These are phyloP conservation scores for Marchantia polymorpha DNA, from an alignment of 225 moss, liverwort and hornwort species.

Conservation along the genomic window DNA sequence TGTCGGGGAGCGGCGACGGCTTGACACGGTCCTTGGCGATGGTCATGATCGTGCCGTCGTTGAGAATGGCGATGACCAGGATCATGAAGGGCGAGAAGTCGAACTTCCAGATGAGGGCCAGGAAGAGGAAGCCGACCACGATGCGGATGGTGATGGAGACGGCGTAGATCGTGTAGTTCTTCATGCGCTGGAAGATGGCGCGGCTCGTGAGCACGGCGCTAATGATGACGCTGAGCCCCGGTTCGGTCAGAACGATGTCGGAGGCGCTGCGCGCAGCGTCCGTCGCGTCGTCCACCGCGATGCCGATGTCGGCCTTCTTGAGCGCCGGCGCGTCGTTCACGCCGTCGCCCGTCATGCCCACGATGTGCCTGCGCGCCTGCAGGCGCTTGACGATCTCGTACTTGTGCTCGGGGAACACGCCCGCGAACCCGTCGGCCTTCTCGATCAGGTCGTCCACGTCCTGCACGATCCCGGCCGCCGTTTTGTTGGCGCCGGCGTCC, in stretches of 20 bases:
- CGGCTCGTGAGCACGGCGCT: slow-evolving; percentile 27
- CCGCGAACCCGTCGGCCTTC: slow-evolving; percentile 85
- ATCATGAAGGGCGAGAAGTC: slow-evolving; percentile 29
- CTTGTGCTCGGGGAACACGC: slow-evolving; percentile 90
- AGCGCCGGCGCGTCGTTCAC: slow-evolving; percentile 93
- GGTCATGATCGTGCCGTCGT: slow-evolving; percentile 28
- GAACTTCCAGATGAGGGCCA: slow-evolving; percentile 21
- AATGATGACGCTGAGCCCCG: slow-evolving; percentile 83
- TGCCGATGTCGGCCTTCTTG: slow-evolving; percentile 92
- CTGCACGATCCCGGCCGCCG: background rate
- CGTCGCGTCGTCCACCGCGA: slow-evolving; percentile 85
- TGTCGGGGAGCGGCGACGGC: slow-evolving; percentile 40
- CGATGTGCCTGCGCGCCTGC: slow-evolving; percentile 64
- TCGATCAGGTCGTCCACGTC: slow-evolving; percentile 69
- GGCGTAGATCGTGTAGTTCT: slow-evolving; percentile 33
- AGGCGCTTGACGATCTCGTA: slow-evolving; percentile 74
- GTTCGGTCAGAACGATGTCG: slow-evolving; percentile 88
- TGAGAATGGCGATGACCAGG: slow-evolving; percentile 28
- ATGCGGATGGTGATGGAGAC: slow-evolving; percentile 24
- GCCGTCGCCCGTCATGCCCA: slow-evolving; percentile 93
- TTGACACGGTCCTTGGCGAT: slow-evolving; percentile 27
- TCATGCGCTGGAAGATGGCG: slow-evolving; percentile 37
- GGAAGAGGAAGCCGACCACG: slow-evolving; percentile 18
- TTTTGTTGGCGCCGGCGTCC: background rate
- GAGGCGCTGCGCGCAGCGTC: slow-evolving; percentile 81